phyloP scores from a whole-genome alignment of 2,329 filamentous ascomycete genomes.

The Mycosphaerelloides madeirae region DNA sequence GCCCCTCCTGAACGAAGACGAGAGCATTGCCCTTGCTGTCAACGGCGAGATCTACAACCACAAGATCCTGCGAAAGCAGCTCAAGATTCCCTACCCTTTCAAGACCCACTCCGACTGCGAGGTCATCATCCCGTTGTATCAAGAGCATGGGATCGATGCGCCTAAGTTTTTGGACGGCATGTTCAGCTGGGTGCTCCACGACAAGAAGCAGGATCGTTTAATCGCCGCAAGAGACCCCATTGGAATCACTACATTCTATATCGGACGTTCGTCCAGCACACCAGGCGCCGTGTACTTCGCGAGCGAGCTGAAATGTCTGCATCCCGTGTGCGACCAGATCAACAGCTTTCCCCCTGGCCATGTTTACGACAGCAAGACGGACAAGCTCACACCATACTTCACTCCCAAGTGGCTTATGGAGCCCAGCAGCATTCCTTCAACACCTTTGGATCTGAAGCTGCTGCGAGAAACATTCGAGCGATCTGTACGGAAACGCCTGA shows the following conservation, averaged over 20 bases:
- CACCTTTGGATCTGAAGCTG: constrained; percentile 75
- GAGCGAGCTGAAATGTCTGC: constrained; percentile 90
- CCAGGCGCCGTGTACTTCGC: constrained; percentile 89
- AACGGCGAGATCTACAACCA: constrained; percentile 99
- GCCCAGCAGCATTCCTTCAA: constrained; percentile 68
- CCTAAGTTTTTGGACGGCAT: constrained; percentile 95
- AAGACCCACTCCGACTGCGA: constrained; percentile 99
- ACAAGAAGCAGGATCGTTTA: constrained; percentile 87
- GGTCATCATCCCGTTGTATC: constrained; percentile 96
- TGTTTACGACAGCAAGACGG: constrained; percentile 90
- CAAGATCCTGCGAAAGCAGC: constrained; percentile 80
- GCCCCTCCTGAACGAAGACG: constrained; percentile 88
- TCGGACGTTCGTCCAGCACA: constrained; percentile 78
- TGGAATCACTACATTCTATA: constrained; percentile 94
- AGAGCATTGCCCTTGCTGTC: constrained; percentile 83
- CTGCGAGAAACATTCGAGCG: constrained; percentile 80
- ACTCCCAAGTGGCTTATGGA: constrained; percentile 87
- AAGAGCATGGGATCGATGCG: constrained; percentile 85
- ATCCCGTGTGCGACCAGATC: constrained; percentile 92
- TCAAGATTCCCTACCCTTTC: constrained; percentile 86
- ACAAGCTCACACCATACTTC: constrained; percentile 80
- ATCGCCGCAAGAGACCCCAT: constrained; percentile 95
- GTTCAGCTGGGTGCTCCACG: constrained; percentile 98
- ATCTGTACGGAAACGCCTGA: constrained; percentile 90
- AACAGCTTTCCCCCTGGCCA: constrained; percentile 92